A percentile compares a stretch with the other conserved stretches of the same genome.
Conservation (phyloP, 2,329 filamentous ascomycete genomes). For the Exserohilum rostratum region DNA sequence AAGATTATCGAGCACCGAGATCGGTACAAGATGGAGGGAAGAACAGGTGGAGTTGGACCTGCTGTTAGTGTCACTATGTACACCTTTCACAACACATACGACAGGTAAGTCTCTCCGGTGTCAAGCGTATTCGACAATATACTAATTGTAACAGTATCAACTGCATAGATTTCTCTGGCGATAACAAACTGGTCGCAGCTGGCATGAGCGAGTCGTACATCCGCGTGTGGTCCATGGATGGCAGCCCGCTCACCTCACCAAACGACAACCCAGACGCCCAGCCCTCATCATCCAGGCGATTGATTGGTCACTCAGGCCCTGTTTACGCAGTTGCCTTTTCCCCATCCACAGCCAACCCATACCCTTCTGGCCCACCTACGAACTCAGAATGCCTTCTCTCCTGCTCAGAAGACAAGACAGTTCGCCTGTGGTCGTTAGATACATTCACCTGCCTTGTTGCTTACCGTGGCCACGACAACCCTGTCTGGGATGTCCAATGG, state of each 20-base stretch:
- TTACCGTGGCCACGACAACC: conserved; percentile 90
- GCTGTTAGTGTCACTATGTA: conserved; percentile 94
- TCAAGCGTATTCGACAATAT: not conserved
- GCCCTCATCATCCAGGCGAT: conserved; percentile 70
- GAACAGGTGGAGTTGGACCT: conserved; percentile 81
- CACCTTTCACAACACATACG: conserved; percentile 95
- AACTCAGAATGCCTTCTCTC: conserved; percentile 81
- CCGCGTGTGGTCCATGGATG: conserved; percentile 89
- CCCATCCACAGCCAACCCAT: conserved; percentile 63
- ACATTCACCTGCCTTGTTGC: conserved; percentile 91
- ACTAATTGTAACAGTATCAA: conserved; percentile 67
- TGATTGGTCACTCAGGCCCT: conserved; percentile 87
- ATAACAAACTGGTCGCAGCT: conserved; percentile 82
- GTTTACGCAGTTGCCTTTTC: conserved; percentile 92
- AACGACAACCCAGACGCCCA: conserved; percentile 61
- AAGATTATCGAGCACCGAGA: conserved; percentile 93
- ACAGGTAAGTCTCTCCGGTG: conserved; percentile 67
- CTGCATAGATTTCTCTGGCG: conserved; percentile 95
- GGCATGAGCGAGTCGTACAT: conserved; percentile 96
- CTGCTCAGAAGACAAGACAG: conserved; percentile 82
- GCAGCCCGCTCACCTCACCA: conserved; percentile 75
- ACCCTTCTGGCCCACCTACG: conserved; percentile 58
- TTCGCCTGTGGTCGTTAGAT: conserved; percentile 92
- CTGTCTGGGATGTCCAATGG: conserved; percentile 88
- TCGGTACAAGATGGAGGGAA: conserved; percentile 83